phyloP scores from a whole-genome alignment of 2,329 filamentous ascomycete species.

The Cordyceps cateniannulata region DNA sequence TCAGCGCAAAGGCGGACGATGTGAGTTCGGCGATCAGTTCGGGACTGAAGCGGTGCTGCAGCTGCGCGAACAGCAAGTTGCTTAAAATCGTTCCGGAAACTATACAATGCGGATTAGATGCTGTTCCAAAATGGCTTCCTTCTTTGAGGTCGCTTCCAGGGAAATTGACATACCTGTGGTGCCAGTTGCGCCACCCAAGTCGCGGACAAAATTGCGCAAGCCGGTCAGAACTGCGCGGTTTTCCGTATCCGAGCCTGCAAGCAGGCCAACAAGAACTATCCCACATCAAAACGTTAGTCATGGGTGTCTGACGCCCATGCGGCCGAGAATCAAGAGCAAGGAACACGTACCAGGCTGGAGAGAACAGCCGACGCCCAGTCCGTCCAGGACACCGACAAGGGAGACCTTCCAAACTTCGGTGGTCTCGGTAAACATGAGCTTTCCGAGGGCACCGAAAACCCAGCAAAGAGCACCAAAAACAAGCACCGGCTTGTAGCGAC shows the following conservation, averaged over 20 bases:
- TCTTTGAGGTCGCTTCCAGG: not conserved
- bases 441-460: not conserved
- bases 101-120: not conserved
- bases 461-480: not conserved
- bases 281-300: not conserved
- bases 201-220: constrained; percentile 1
- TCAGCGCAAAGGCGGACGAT: constrained; percentile 2
- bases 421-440: not conserved
- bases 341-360: constrained; percentile 1
- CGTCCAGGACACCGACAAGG: not conserved
- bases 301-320: not conserved
- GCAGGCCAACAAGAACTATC: not conserved
- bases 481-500: constrained; percentile 3
- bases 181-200: constrained; percentile 1
- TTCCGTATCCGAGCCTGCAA: not conserved
- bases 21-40: not conserved
- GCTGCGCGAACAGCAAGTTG: not conserved
- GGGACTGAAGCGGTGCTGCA: not conserved
- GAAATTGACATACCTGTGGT: not conserved
- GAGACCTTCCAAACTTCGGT: not conserved
- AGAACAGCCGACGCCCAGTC: constrained; percentile 1
- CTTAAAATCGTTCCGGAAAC: not conserved
- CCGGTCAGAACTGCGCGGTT: constrained; percentile 1
- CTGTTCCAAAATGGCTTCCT: not conserved
- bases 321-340: not conserved